phyloP scores from a whole-genome alignment of 1,284 basidiomycete species.

The Paramarasmius palmivorus region DNA sequence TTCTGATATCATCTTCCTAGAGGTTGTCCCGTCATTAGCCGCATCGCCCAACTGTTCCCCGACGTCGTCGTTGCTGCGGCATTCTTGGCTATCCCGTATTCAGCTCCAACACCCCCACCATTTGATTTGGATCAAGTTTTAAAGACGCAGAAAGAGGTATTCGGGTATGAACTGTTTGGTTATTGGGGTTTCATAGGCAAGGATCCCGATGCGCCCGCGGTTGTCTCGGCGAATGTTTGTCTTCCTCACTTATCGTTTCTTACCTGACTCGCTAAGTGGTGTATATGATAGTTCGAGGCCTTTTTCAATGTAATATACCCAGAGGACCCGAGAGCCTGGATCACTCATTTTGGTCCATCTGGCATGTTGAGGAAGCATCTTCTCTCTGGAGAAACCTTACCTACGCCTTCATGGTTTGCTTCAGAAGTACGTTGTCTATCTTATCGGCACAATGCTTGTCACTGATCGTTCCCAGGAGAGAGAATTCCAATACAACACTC shows the following conservation, averaged over 20 bases:
- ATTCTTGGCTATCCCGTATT: constrained; percentile 23
- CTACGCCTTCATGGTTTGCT: neutral
- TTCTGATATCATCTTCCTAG: constrained; percentile 16
- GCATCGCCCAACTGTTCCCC: constrained; percentile 24
- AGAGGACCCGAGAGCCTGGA: constrained; percentile 26
- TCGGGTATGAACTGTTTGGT: constrained; percentile 33
- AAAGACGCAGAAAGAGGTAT: constrained; percentile 24
- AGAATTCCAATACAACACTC: neutral
- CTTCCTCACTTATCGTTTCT: neutral
- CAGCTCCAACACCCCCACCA: constrained; percentile 6
- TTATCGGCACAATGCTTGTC: too few species aligned
- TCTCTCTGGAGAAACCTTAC: neutral
- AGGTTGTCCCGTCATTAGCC: constrained; percentile 21
- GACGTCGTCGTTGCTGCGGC: constrained; percentile 25
- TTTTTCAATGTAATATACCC: constrained; percentile 25
- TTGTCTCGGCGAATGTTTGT: constrained; percentile 27
- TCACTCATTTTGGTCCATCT: constrained; percentile 21
- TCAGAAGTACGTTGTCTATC: neutral
- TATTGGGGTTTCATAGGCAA: constrained; percentile 26
- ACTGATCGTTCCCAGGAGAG: neutral
- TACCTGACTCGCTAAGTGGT: neutral
- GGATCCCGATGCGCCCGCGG: constrained; percentile 19
- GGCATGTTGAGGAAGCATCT: constrained; percentile 17
- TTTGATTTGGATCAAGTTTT: constrained; percentile 5
- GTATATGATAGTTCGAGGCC: constrained; percentile 21